These are phyloP conservation scores for Trichoderma lentiforme DNA, from an alignment of 2,329 filamentous ascomycete species.

Conservation along the genomic window DNA sequence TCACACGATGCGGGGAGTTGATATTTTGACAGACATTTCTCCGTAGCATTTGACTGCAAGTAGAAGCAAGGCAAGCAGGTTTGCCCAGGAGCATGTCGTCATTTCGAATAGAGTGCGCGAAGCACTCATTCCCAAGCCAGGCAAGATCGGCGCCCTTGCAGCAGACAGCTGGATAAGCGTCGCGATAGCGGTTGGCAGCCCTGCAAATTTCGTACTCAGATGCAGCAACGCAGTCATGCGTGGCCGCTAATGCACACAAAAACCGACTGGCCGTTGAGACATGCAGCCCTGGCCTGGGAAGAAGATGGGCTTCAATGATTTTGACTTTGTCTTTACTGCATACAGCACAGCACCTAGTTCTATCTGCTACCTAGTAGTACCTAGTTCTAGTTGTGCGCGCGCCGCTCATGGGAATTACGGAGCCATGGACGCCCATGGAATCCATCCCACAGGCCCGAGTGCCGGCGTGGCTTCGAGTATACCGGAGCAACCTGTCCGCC, in stretches of 20 bases:
- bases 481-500: slow-evolving; percentile 10
- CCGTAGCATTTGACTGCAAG: not conserved
- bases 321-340: not conserved
- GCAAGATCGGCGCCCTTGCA: slow-evolving; percentile 15
- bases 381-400: not conserved
- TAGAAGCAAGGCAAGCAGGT: slow-evolving; percentile 4
- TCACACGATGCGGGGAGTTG: slow-evolving; percentile 13
- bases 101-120: not conserved
- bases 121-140: not conserved
- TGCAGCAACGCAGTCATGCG: not conserved
- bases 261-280: too few species aligned
- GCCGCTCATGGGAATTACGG: not conserved
- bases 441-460: not conserved
- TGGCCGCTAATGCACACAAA: slow-evolving; percentile 6
- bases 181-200: slow-evolving; percentile 6
- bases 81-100: slow-evolving; percentile 13
- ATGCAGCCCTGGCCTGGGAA: too few species aligned
- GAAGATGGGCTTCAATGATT: not conserved
- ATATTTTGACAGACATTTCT: not conserved
- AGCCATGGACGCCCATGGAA: not conserved
- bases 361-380: not conserved
- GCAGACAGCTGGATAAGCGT: slow-evolving; percentile 3
- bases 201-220: not conserved
- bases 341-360: not conserved
- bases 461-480: not conserved